Conservation (phyloP, 176 grass and related monocot species). For the Typha latifolia region DNA sequence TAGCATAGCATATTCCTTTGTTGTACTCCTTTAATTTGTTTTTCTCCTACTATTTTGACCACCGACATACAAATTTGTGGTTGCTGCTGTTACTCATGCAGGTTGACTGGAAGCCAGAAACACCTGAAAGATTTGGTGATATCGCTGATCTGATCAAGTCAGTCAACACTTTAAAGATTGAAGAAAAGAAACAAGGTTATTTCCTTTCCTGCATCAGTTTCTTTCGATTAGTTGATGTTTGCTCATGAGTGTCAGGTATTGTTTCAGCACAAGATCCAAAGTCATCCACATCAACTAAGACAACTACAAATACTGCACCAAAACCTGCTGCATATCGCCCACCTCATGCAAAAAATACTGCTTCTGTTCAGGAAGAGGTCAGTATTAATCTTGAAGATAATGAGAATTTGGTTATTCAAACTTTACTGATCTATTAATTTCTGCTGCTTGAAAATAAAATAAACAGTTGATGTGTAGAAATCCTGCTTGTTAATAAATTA, state of each 20-base stretch:
- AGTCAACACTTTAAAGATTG: slow-evolving; percentile 63
- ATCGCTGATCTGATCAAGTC: slow-evolving; percentile 63
- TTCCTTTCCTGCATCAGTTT: slow-evolving; percentile 17
- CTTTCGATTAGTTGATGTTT: slow-evolving; percentile 17
- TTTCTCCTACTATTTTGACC: no score
- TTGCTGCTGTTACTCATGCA: slow-evolving; percentile 23
- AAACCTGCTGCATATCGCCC: slow-evolving; percentile 82
- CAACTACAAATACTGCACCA: slow-evolving; percentile 14
- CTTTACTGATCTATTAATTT: no score
- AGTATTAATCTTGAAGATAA: neutral
- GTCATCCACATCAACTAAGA: slow-evolving; percentile 51
- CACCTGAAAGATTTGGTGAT: slow-evolving; percentile 74
- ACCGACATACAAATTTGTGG: neutral
- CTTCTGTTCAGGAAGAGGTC: slow-evolving; percentile 79
- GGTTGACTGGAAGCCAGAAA: slow-evolving; percentile 86
- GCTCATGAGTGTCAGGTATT: slow-evolving; percentile 18
- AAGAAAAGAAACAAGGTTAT: slow-evolving; percentile 73
- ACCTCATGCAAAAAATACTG: slow-evolving; percentile 72
- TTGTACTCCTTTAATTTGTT: neutral
- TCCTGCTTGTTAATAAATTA: no score
- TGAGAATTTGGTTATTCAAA: no score
- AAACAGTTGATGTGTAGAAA: no score
- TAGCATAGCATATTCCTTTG: neutral
- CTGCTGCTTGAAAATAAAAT: no score
- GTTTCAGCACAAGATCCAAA: slow-evolving; percentile 62